Evolutionary conservation across 148 eudicot species (phyloP), one percentile per base, ranked within the genome.

Genomic region (Amaranthus palmeri): DNA sequence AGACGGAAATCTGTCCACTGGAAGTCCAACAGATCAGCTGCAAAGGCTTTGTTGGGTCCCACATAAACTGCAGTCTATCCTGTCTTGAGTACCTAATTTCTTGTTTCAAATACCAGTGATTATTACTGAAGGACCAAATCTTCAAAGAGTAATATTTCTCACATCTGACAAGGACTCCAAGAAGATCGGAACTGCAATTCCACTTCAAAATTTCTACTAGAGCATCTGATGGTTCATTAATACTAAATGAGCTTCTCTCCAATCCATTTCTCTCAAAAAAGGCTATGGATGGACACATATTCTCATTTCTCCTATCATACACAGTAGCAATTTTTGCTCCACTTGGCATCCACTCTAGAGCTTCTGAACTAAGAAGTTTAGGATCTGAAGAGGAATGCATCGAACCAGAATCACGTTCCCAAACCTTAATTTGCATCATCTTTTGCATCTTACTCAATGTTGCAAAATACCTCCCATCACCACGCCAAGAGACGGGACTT

Each of bases 41-140:
- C 54, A 85, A 62, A 43, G 98, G 97, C 75, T 89, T 89, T 67
- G 86, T 83, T 54, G 88, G 92, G 73, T 91, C 95, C 97, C 98
- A 95, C 86, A 90, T 82, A 72, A 91, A 76, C 70, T 80, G 89
- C 54, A 89, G 73, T 48, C 71, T 86, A 73, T 88, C 97, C 77
- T 88, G 65, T 72, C 68, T 82, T 10, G 78, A 62, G 76, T 83
- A 91, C 81, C 96, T 88, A 60, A 89, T 80, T 81, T 95, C 97
- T 79, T 91, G 97, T 76, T 95, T 95, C 70, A 89, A 47, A 78
- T 95, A 95, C 97, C 98, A 95, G 77, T 89, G 96, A 75, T 89
- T 86, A 76, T 95, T 95, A 86, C 91, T 89, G 76, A 91, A 88
- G 69, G 72, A 83, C 97, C 98, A 95, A 68, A 95, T 83, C 75